Conservation (phyloP, 371 early-diverging fungal species). For the Thermomucor indicae-seudaticae region DNA sequence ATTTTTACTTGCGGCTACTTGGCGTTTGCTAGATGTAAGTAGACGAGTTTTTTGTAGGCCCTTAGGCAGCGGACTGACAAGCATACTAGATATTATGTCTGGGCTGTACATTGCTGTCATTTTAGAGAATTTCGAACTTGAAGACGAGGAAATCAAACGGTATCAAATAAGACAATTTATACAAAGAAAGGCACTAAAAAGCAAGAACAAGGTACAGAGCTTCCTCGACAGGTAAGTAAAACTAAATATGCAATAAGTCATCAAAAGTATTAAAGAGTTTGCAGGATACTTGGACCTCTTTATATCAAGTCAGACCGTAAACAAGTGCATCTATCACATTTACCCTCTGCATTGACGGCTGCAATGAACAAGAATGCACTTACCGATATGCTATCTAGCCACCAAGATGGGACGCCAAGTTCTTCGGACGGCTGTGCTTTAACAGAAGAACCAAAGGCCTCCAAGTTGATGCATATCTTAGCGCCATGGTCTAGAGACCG, state of each 20-base stretch:
- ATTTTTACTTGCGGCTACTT: slow-evolving; percentile 46
- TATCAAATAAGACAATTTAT: slow-evolving; percentile 58
- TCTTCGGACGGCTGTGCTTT: too few relatives aligned
- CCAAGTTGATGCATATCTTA: too few relatives aligned
- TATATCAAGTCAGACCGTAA: slow-evolving; percentile 28
- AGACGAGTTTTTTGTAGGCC: neutral
- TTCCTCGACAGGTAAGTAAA: slow-evolving; percentile 19
- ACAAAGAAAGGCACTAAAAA: slow-evolving; percentile 39
- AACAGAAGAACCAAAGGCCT: neutral
- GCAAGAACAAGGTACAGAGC: slow-evolving; percentile 19
- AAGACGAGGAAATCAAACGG: slow-evolving; percentile 54
- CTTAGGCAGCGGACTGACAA: neutral
- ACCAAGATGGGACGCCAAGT: too few relatives aligned
- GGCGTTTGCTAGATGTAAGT: slow-evolving; percentile 54
- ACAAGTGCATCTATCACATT: slow-evolving; percentile 31
- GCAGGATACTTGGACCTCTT: slow-evolving; percentile 23
- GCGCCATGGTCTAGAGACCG: too few relatives aligned
- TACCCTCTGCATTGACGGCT: slow-evolving; percentile 43
- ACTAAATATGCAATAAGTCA: neutral
- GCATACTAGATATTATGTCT: slow-evolving; percentile 45
- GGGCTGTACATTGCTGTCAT: slow-evolving; percentile 66
- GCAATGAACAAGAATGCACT: slow-evolving; percentile 33
- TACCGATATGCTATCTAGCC: slow-evolving; percentile 17
- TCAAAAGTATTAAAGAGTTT: neutral
- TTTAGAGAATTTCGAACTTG: slow-evolving; percentile 61